phyloP scores from a whole-genome alignment of 176 grass and related monocot genomes.

The Bonia amplexicaulis region DNA sequence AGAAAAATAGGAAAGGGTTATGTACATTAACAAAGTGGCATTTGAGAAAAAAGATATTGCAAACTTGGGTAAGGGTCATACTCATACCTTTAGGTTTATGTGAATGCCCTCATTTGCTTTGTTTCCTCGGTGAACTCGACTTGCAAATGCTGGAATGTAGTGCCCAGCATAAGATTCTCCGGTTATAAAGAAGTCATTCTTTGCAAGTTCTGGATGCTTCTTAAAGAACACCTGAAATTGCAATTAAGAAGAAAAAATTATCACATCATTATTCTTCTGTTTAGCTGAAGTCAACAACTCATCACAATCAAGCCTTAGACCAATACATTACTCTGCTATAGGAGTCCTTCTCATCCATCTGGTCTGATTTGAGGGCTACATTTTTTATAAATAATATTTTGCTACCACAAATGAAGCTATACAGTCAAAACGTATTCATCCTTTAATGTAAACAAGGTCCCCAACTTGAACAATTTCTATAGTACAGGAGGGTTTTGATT shows the following conservation, averaged over 20 bases:
- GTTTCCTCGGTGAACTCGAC: constrained; percentile 77
- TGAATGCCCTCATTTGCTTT: constrained; percentile 83
- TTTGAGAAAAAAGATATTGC: not conserved
- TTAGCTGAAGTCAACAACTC: not conserved
- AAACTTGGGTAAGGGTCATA: constrained; percentile 6
- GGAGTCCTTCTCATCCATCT: not conserved
- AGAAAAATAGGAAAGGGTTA: not conserved
- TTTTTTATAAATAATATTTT: not conserved
- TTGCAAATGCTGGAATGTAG: constrained; percentile 93
- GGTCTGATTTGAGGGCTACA: not conserved
- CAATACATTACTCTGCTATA: not conserved
- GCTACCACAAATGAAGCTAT: not conserved
- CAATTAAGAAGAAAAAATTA: not conserved
- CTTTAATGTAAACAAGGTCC: not conserved
- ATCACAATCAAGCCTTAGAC: not conserved
- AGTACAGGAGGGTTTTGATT: not conserved
- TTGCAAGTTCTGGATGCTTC: constrained; percentile 71
- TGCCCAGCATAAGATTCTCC: constrained; percentile 98
- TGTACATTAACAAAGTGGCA: not conserved
- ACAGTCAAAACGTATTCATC: not conserved
- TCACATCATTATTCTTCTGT: not conserved
- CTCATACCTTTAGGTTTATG: constrained; percentile 85
- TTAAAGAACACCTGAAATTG: constrained; percentile 69
- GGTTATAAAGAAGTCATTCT: constrained; percentile 86
- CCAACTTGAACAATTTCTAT: not conserved